Base-by-base conservation (phyloP, 2,329 filamentous ascomycete genomes). In the Lomentospora prolificans region DNA sequence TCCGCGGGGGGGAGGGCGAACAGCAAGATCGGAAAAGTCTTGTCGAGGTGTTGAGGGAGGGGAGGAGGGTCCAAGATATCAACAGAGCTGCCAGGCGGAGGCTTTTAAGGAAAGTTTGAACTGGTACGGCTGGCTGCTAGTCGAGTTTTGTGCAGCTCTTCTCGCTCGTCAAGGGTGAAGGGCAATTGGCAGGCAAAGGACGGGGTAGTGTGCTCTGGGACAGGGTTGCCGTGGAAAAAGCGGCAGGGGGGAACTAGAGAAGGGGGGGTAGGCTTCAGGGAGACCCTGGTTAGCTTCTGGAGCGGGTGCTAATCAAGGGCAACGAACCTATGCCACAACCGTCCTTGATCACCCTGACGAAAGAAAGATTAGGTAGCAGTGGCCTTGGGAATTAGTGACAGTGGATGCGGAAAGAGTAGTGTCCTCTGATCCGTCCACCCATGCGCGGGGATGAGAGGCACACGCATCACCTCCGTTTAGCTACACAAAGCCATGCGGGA, bases 121-220 rank as follows among this genome's bases (percentile, higher is more conserved):
- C 19, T 7, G 44, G 44, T 25, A 46, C 31, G 53, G 67, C 67
- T 70, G 70, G 72, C 68, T 70, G 67, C 65, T 64, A 62, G 66
- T 70, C 69, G 70, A 70, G 66, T 75, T 74, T 76, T 76, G 75
- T 78, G 74, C 69, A 70, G 76, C 74, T 75, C 44, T 70, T 68
- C 67, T 67, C 67, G 66, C 67, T 66, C 67, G 69, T 24, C 53
- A 55, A 50, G 46, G 53, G 31, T n/a, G n/a, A 44, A 22, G 53
- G 46, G 44, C 41, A 56, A 50, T 56, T 39, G 54, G 46, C 25
- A 30, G 39, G 53, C 31, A 39, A 51, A 41, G 14, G 46, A 51
- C 24, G 54, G 48, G 54, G 46, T 25, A 54, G 19, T 19, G 36
- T 33, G 52, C 10, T 27, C 33, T 33, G 22, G 30, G 54, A 30